These are phyloP conservation scores for Trichophyton schoenleinii DNA, from an alignment of 2,329 filamentous ascomycete genomes.

Conservation along the genomic window DNA sequence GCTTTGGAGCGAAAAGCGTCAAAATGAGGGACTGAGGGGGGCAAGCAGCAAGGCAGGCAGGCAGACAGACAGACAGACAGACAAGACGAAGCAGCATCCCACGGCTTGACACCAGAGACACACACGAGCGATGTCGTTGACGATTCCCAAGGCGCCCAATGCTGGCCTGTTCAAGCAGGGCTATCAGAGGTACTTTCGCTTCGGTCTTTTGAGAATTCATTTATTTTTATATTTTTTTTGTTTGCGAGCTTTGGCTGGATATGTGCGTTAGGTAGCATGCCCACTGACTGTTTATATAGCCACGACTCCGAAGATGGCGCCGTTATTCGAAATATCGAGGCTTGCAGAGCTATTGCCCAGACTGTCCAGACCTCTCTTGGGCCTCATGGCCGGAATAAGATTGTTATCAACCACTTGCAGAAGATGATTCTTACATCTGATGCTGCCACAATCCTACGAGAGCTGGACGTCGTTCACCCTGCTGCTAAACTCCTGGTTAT, in stretches of 20 bases:
- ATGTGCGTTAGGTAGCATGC: conserved; percentile 1
- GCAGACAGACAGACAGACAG: too few species aligned
- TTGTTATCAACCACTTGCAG: conserved; percentile 98
- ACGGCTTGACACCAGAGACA: background rate
- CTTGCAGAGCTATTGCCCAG: conserved; percentile 86
- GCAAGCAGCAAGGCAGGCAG: too few species aligned
- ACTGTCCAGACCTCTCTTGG: conserved; percentile 96
- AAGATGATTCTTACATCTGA: conserved; percentile 99
- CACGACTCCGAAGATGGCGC: conserved; percentile 99
- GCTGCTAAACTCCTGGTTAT: conserved; percentile 96
- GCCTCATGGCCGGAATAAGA: conserved; percentile 96
- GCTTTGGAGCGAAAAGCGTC: background rate
- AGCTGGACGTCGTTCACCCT: conserved; percentile 96
- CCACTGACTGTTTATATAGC: conserved; percentile 38
- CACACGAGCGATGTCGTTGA: conserved; percentile 65
- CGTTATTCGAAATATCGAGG: conserved; percentile 95
- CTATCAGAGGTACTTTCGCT: conserved; percentile 69
- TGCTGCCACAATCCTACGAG: conserved; percentile 89
- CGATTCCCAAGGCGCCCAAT: conserved; percentile 89
- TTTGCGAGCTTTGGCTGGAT: conserved; percentile 4
- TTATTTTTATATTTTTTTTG: conserved; percentile 6
- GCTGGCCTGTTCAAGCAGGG: conserved; percentile 87
- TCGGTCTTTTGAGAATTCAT: conserved; percentile 8
- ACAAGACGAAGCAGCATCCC: background rate
- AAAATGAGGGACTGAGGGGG: background rate